A percentile compares a stretch with the other conserved stretches of the same genome.
Evolutionary conservation across 192 early-diverging fungal genomes (phyloP).

Genomic region (Backusella parvicylindrica): DNA sequence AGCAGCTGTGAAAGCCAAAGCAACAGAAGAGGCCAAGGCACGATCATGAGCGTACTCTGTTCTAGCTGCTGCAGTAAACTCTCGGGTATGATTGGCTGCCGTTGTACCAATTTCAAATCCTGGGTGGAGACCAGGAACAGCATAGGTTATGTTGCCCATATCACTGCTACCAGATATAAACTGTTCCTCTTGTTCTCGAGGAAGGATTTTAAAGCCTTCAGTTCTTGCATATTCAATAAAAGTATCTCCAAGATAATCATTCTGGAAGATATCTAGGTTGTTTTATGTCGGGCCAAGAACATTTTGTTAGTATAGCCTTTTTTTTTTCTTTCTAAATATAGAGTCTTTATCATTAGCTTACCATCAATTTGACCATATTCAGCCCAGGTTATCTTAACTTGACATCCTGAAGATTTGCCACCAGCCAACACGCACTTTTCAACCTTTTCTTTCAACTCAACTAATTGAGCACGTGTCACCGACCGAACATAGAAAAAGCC

Average conservation of each 20-base stretch:
- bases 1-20: constrained; percentile 43
- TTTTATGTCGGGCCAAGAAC: not conserved
- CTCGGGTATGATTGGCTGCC: constrained; percentile 57
- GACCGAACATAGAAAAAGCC: constrained; percentile 51
- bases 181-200: constrained; percentile 32
- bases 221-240: constrained; percentile 49
- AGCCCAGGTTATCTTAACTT: constrained; percentile 39
- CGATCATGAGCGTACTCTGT: constrained; percentile 54
- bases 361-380: constrained; percentile 32
- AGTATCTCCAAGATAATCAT: constrained; percentile 44
- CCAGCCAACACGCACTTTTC: constrained; percentile 50
- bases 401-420: constrained; percentile 55
- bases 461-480: constrained; percentile 39
- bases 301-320: not conserved
- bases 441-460: constrained; percentile 38
- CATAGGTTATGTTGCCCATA: constrained; percentile 70
- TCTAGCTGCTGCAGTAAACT: constrained; percentile 56
- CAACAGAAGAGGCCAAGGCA: constrained; percentile 48
- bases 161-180: constrained; percentile 56
- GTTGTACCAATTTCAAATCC: constrained; percentile 41
- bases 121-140: constrained; percentile 58
- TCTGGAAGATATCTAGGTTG: constrained; percentile 60
- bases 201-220: constrained; percentile 31
- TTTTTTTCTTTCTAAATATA: not conserved
- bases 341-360: constrained; percentile 22